Evolutionary conservation across 306 rosid species (phyloP).

Genomic region (Dicorynia guianensis): DNA sequence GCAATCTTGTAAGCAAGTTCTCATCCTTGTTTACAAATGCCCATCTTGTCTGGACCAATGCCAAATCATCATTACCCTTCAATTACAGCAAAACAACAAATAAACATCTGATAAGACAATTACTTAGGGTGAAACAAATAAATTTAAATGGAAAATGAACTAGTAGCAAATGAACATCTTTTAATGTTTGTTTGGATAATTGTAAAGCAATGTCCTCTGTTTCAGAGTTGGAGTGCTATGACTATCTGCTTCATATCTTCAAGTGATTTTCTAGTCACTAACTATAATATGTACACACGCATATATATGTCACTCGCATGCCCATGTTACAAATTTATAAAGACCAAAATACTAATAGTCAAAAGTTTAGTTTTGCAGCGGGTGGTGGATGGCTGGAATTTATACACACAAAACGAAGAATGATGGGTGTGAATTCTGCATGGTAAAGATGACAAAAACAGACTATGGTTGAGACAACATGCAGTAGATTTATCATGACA

Average conservation of each 20-base stretch:
- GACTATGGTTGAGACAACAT: not conserved
- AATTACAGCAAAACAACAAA: conserved; percentile 25
- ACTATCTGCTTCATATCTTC: conserved; percentile 12
- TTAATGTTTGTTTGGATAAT: conserved; percentile 17
- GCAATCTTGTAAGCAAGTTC: conserved; percentile 95
- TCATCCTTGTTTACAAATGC: conserved; percentile 97
- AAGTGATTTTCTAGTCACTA: conserved; percentile 16
- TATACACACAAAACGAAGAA: not conserved
- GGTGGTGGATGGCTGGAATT: conserved; percentile 11
- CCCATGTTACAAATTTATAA: not conserved
- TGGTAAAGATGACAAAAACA: not conserved
- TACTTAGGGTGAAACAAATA: conserved; percentile 5
- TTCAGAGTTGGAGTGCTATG: conserved; percentile 16
- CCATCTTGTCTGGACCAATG: conserved; percentile 96
- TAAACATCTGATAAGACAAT: conserved; percentile 24
- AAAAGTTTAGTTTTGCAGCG: not conserved
- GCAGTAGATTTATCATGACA: not conserved
- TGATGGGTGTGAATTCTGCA: not conserved
- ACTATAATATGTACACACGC: too few relatives aligned
- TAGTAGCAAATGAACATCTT: conserved; percentile 22
- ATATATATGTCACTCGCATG: too few relatives aligned
- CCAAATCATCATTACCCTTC: conserved; percentile 95
- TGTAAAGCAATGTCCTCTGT: not conserved
- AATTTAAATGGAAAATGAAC: conserved; percentile 20
- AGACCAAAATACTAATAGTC: not conserved